Conservation (phyloP, 257 asterid species). For the Agastache rugosa region DNA sequence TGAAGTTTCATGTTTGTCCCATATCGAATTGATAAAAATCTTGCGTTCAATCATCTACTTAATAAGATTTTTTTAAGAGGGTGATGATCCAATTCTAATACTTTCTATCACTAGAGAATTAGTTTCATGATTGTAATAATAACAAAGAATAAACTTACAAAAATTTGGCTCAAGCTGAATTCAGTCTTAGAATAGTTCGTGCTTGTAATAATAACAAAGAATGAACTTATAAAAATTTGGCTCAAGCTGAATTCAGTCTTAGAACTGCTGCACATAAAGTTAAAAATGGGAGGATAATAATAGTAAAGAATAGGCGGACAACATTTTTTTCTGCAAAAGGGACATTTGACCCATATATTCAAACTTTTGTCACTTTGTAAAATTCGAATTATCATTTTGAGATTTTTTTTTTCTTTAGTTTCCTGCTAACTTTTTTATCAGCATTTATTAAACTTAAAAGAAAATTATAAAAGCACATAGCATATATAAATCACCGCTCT, state of each 20-base stretch:
- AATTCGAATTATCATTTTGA: not conserved
- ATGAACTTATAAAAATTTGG: not conserved
- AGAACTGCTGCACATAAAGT: not conserved
- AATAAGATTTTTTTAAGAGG: too few species aligned
- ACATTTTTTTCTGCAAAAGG: conserved; percentile 7
- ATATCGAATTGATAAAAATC: too few species aligned
- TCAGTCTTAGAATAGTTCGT: too few species aligned
- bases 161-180: not conserved
- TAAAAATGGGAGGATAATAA: not conserved
- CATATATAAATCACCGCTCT: too few species aligned
- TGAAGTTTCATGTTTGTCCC: too few species aligned
- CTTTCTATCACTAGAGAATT: not conserved
- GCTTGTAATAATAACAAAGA: not conserved
- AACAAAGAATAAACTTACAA: not conserved
- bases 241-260: not conserved
- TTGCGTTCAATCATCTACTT: too few species aligned
- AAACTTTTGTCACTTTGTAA: conserved; percentile 14
- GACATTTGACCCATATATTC: not conserved
- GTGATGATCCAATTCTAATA: too few species aligned
- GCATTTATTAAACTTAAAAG: not conserved
- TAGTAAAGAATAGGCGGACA: conserved; percentile 21
- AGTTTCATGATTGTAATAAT: not conserved
- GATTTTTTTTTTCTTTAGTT: not conserved
- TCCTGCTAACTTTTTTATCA: not conserved
- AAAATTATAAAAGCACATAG: not conserved